Evolutionary conservation across 345 rosid genomes (phyloP), one percentile per base, ranked within the genome.

Genomic region (Citrus inodora): DNA sequence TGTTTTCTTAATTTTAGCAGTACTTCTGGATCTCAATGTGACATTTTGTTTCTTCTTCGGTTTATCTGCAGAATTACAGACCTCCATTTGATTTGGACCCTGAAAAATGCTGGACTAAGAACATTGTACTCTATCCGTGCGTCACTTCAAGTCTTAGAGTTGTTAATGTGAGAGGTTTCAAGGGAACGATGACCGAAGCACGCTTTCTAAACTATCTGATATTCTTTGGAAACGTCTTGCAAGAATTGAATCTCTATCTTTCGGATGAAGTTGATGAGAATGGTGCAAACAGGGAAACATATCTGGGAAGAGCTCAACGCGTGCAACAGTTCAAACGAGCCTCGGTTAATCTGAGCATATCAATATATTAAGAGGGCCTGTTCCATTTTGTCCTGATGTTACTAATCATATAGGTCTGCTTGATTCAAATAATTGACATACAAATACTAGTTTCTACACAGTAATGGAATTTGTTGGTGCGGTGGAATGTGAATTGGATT

Each of bases 161-260:
- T 32, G 86, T 88, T n/a, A n/a, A 82, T 67, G 75, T 84, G 9
- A 85, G 73, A 46, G 84, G 84, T 1, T 88, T 85, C 25, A 33
- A 30, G 14, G 86, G 86, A 40, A 64, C 33, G 0, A 3, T 13
- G 4, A 78, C 46, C 13, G 86, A 82, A 40, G 0, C 80, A 17
- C 21, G 27, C 33, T 27, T 88, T 48, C n/a, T 88, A 13, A 37
- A 63, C 4, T 82, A 80, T 72, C n/a, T 88, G 19, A 1, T 82
- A 24, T 25, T 21, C 22, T 63, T 40, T 7, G 88, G 87, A 24
- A 24, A 30, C 14, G 73, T 74, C 9, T 28, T 89, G 82, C 70
- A 72, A 70, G 65, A 78, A 25, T 24, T 88, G 38, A 81, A 77
- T 3, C 68, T 85, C 28, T 80, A 82, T 33, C 60, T 76, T 51